Base-by-base conservation (phyloP, 306 rosid species). In the Sindora glabra region DNA sequence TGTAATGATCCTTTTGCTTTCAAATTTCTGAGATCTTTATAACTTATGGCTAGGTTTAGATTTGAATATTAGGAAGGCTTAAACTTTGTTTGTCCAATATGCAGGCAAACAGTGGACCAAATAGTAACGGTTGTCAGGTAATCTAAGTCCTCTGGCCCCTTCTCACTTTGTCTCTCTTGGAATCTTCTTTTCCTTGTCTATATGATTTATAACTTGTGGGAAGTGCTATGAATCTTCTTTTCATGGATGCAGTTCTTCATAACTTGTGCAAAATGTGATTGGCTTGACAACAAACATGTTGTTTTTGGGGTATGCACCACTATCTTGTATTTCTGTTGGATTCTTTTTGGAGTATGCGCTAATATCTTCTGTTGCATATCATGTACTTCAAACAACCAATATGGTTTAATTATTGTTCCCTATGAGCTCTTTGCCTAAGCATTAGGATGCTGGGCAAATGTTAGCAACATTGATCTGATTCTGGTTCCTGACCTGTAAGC, bases 251-350 rank as follows among this genome's bases (percentile, higher is more conserved):
- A 92, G 99, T 92, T 92, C 83, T 92, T 92, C 51, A 40, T 92
- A 66, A 88, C 98, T 61, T 86, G 96, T 39, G 83, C 98, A 40
- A 92, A 92, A 62, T 92, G 99, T 0, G 99, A 92, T 72, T 92
- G 96, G 99, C 96, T 92, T 47, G 99, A 92, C 81, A 92, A 83
- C 78, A 92, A 89, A 84, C 96, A 92, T 58, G 99, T 92, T 10
- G 96, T 89, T 62, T 92, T 92, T 29, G 96, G 99, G 99, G 99
- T 92, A 89, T 45, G 82, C 50, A 70, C 51, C 37, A 33, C 33
- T 34, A 29, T 64, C 76, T 74, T 42, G 30, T n/a, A n/a, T 65
- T 10, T 12, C 48, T 56, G 16, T 26, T n/a, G n/a, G n/a, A n/a
- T 92, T 10, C 95, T 89, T 62, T 92, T 92, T 29, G 96, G 99